Base-by-base conservation (phyloP, 2,329 filamentous ascomycete species). In the Cladobotryum mycophilum region DNA sequence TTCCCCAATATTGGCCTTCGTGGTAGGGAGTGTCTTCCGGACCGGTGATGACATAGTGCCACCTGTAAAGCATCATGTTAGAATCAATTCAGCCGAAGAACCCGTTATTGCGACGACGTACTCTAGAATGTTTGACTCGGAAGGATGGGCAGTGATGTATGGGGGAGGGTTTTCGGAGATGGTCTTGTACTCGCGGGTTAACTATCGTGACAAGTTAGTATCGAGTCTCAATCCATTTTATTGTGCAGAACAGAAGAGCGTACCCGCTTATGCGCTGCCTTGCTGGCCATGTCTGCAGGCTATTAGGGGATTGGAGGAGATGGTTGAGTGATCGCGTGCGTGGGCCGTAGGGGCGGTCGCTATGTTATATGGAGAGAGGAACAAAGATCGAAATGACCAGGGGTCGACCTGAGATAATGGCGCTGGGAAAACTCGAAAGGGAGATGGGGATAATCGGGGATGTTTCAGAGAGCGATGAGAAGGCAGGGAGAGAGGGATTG, bases 1-100 rank as follows among this genome's bases (percentile, higher is more conserved):
- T 96, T 44, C 93, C 93, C 93, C 93, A 99, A 75, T 97, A 99
- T 69, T 99, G 93, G 42, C 93, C 93, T 64, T 85, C 84, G 62
- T 95, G 83, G 68, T 99, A 99, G 2, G 93, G 92, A 1, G 93
- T 99, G 53, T 91, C 82, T 54, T 95, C 90, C 34, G 93, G 92
- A 2, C 93, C 93, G 36, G 91, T 96, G 58, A 97, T 87, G 64
- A 96, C 88, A 73, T 95, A 95, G 72, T 95, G 89, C 89, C 89
- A 95, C 72, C 85, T 88, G 62, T 34, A 46, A 41, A 47, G 47
- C 36, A 47, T 47, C 15, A 30, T 15, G 25, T 36, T 25, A 53
- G 51, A 15, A 18, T 30, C 34, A 17, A 6, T 30, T 30, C 25
- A 30, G 6, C 9, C 25, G 25, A 6, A 30, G 25, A 30, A 11